These are phyloP conservation scores for Chytriomyces hyalinus DNA, from an alignment of 192 early-diverging fungal species.

Conservation along the genomic window DNA sequence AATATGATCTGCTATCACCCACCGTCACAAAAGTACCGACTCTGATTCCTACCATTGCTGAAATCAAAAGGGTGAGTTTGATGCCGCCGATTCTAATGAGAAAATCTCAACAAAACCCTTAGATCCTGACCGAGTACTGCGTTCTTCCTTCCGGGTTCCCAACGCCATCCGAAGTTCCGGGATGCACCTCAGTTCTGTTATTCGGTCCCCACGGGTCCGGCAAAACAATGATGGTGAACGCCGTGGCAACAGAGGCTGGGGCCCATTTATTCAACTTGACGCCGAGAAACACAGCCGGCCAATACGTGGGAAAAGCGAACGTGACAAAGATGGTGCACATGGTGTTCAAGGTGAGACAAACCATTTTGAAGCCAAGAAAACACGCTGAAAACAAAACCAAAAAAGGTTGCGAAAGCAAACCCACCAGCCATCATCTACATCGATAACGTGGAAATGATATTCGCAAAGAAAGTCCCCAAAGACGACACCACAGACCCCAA, in stretches of 20 bases:
- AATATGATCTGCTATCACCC: conserved; percentile 51
- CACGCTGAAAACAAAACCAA: neutral
- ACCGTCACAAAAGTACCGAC: conserved; percentile 45
- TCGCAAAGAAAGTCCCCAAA: conserved; percentile 70
- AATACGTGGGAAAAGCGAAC: conserved; percentile 60
- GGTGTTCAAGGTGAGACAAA: conserved; percentile 58
- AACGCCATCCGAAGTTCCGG: conserved; percentile 42
- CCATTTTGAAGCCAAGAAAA: neutral
- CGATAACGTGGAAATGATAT: conserved; percentile 65
- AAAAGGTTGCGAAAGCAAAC: conserved; percentile 59
- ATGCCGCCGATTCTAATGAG: neutral
- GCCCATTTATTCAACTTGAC: conserved; percentile 64
- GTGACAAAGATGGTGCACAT: conserved; percentile 66
- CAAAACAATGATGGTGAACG: conserved; percentile 62
- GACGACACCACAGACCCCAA: conserved; percentile 68
- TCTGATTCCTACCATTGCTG: conserved; percentile 55
- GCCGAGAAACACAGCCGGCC: conserved; percentile 63
- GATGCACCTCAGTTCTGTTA: conserved; percentile 49
- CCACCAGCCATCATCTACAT: conserved; percentile 64
- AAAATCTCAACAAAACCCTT: neutral
- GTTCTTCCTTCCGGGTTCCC: conserved; percentile 57
- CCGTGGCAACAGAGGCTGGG: conserved; percentile 59
- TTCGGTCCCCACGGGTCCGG: conserved; percentile 62
- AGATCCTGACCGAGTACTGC: conserved; percentile 61
- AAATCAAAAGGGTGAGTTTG: conserved; percentile 51